Percentiles rank a stretch among this genome's conserved stretches.
Conservation (phyloP, 257 asterid genomes). For the Fraxinus anomala region DNA sequence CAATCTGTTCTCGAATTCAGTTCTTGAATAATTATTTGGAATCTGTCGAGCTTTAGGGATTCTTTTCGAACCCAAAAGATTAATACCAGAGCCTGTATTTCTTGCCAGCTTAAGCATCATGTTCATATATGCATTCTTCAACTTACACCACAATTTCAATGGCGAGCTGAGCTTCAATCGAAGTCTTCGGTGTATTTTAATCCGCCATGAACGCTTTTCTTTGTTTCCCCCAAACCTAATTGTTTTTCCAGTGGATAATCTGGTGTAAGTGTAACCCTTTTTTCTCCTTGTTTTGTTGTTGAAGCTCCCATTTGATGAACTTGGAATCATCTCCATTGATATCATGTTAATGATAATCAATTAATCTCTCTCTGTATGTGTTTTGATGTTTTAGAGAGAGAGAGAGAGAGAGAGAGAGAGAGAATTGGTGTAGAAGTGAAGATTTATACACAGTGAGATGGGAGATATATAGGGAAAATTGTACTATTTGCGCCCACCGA, state of each 20-base stretch:
- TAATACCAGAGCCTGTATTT: slow-evolving; percentile 22
- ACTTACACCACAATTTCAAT: slow-evolving; percentile 37
- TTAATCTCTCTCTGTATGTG: neutral
- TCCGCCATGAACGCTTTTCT: slow-evolving; percentile 46
- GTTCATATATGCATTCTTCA: slow-evolving; percentile 48
- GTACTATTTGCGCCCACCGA: too few relatives aligned
- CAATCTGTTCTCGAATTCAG: slow-evolving; percentile 1
- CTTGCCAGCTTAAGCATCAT: slow-evolving; percentile 52
- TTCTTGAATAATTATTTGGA: slow-evolving; percentile 22
- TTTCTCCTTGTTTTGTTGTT: neutral
- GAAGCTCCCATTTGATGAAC: neutral
- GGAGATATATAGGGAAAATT: too few relatives aligned
- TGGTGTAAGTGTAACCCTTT: neutral
- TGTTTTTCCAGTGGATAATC: neutral
- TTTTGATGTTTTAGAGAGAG: neutral
- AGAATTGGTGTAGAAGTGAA: too few relatives aligned
- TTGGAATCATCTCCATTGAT: neutral
- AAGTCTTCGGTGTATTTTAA: slow-evolving; percentile 44
- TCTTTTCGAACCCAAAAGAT: slow-evolving; percentile 19
- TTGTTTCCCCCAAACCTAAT: slow-evolving; percentile 30
- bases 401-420: neutral
- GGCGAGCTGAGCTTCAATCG: slow-evolving; percentile 46
- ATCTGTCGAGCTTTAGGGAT: slow-evolving; percentile 28
- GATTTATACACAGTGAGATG: too few relatives aligned
- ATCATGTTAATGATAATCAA: too few relatives aligned